Conservation (phyloP, 495 filamentous ascomycete genomes). For the Coniosporium apollinis region DNA sequence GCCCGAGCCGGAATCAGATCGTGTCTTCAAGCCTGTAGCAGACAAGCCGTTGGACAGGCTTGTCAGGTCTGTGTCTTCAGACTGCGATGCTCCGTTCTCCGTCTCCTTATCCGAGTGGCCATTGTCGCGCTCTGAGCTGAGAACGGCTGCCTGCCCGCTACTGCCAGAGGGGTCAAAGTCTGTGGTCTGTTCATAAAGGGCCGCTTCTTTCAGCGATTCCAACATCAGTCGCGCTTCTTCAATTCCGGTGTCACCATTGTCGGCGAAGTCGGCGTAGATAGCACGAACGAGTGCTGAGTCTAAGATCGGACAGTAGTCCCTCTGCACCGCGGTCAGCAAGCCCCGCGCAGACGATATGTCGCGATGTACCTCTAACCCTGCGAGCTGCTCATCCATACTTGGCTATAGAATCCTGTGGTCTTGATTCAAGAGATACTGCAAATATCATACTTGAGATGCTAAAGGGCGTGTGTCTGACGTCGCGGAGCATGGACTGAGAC, state of each 20-base stretch:
- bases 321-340: background rate
- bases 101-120: slow-evolving; percentile 11
- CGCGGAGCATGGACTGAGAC: too few species aligned
- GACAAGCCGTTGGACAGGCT: slow-evolving; percentile 22
- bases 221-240: slow-evolving; percentile 36
- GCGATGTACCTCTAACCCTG: too few species aligned
- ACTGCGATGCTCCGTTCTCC: slow-evolving; percentile 10
- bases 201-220: slow-evolving; percentile 39
- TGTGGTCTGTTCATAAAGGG: slow-evolving; percentile 44
- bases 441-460: too few species aligned
- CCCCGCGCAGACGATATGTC: too few species aligned
- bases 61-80: slow-evolving; percentile 30
- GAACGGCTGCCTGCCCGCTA: slow-evolving; percentile 20
- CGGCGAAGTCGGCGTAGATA: slow-evolving; percentile 48
- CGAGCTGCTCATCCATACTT: too few species aligned
- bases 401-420: too few species aligned
- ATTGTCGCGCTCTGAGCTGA: slow-evolving; percentile 3
- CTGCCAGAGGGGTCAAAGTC: slow-evolving; percentile 69
- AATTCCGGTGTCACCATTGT: slow-evolving; percentile 31
- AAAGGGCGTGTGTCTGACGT: too few species aligned
- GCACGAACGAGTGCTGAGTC: slow-evolving; percentile 49
- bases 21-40: slow-evolving; percentile 13
- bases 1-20: slow-evolving; percentile 11
- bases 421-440: too few species aligned
- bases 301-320: slow-evolving; percentile 42